Base-by-base conservation (phyloP, 2,329 filamentous ascomycete genomes). In the Cordyceps cicadae region DNA sequence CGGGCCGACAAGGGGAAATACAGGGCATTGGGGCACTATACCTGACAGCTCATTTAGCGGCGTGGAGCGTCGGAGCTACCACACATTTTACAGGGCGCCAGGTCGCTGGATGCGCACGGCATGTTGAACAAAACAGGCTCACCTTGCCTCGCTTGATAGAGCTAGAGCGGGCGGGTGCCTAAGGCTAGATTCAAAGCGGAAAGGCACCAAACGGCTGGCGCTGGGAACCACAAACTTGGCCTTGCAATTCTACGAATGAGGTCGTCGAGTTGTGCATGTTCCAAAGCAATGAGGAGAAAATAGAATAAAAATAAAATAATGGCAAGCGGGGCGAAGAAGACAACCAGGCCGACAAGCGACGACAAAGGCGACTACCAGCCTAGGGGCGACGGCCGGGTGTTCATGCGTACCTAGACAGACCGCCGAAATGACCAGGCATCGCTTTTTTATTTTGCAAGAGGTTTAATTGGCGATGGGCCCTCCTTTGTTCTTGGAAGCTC, bases 141-240 rank as follows among this genome's bases (percentile, higher is more conserved):
- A 26, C 43, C 43, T 21, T 8, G 6, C 9, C 9, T 29, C 3
- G n/a, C n/a, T 29, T 29, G 54, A n/a, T 39, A 56, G n/a, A 43
- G 54, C 45, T 24, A 45, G 43, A 46, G 54, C 53, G 46, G 37
- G 54, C 39, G 9, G 46, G 54, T 61, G 50, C 60, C 60, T 61
- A 48, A 43, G 19, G 60, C 60, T 61, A 61, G 17, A 1, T 9
- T 54, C 5, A 15, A 58, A 61, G 11, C 6, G 54, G 60, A 19
- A 34, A 56, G 46, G 59, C 59, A 52, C 46, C 48, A 51, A 56
- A 50, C 45, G 12, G 34, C 19, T 21, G 51, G 39, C 26, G 46
- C 34, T 43, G 17, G 56, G 6, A 34, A 39, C 56, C 37, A 21
- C 43, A 21, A 17, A 21, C n/a, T 21, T 46, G 43, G n/a, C 34